These are phyloP conservation scores for Earliella scabrosa DNA, from an alignment of 1,284 basidiomycete species.

Conservation along the genomic window DNA sequence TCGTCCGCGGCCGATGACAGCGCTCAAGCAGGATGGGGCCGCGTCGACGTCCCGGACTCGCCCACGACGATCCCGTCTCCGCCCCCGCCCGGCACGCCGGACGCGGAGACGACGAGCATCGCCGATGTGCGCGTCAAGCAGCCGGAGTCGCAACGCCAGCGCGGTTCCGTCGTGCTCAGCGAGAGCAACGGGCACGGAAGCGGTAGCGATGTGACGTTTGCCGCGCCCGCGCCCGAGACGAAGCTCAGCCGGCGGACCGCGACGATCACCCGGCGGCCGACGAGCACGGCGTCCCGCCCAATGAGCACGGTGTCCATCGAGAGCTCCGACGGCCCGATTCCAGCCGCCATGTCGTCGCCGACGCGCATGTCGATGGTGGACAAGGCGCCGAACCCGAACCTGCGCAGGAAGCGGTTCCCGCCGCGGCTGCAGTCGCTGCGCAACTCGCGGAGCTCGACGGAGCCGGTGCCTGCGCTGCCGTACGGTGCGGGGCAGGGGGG, in stretches of 20 bases:
- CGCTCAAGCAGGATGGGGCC: constrained; percentile 37
- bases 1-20: constrained; percentile 22
- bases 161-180: constrained; percentile 43
- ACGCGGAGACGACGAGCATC: constrained; percentile 27
- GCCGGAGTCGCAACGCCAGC: constrained; percentile 32
- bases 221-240: constrained; percentile 30
- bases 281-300: no score
- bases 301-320: no score
- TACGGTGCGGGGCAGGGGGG: no score
- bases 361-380: no score
- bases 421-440: constrained; percentile 51
- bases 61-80: constrained; percentile 46
- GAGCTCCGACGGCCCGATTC: no score
- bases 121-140: constrained; percentile 33
- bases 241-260: constrained; percentile 36
- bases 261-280: constrained; percentile 38
- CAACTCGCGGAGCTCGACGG: constrained; percentile 40
- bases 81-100: constrained; percentile 46
- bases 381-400: constrained; percentile 37
- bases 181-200: constrained; percentile 34
- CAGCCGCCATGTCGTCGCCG: no score
- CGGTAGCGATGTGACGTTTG: no score
- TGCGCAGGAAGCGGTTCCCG: constrained; percentile 55
- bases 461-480: constrained; percentile 28
- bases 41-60: constrained; percentile 42